Percentiles rank a stretch among this genome's conserved stretches.
phyloP scores from a whole-genome alignment of 2,329 filamentous ascomycete species.

The Colletotrichum liaoningense region DNA sequence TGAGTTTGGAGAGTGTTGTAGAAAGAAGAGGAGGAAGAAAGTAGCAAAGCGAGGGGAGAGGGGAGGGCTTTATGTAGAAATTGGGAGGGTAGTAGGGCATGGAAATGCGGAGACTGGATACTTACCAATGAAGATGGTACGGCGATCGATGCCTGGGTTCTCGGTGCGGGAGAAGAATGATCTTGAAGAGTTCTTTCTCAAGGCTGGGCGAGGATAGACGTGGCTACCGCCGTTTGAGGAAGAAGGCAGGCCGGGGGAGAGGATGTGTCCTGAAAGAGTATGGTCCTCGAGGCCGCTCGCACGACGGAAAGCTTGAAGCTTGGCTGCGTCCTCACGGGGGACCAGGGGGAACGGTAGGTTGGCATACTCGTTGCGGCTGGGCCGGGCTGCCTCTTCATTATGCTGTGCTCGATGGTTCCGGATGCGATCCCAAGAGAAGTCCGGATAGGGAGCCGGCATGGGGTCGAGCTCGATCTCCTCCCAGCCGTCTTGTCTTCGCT shows the following conservation, averaged over 20 bases:
- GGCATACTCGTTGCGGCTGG: not conserved
- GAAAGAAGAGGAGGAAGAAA: not conserved
- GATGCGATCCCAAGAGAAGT: not conserved
- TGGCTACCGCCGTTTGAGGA: conserved; percentile 14
- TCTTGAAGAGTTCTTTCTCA: conserved; percentile 15
- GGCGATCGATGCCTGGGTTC: conserved; percentile 7
- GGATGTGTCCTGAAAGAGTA: conserved; percentile 26
- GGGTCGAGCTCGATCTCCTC: conserved; percentile 25
- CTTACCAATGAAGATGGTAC: conserved; percentile 12
- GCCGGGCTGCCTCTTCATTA: not conserved
- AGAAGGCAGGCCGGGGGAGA: not conserved
- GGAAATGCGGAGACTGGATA: not conserved
- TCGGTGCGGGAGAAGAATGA: conserved; percentile 20
- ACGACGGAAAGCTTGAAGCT: conserved; percentile 29
- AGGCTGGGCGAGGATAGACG: not conserved
- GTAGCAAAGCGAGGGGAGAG: too few species aligned
- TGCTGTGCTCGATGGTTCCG: not conserved
- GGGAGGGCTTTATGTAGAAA: not conserved
- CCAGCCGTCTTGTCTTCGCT: conserved; percentile 5
- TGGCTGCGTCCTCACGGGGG: conserved; percentile 25
- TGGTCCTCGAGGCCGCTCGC: conserved; percentile 37
- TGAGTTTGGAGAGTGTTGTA: not conserved
- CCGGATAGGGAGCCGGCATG: not conserved
- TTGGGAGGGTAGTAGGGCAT: not conserved
- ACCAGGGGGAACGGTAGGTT: conserved; percentile 31